These are phyloP conservation scores for Yarrowia galli DNA, from an alignment of 1,139 yeast species.

Conservation along the genomic window DNA sequence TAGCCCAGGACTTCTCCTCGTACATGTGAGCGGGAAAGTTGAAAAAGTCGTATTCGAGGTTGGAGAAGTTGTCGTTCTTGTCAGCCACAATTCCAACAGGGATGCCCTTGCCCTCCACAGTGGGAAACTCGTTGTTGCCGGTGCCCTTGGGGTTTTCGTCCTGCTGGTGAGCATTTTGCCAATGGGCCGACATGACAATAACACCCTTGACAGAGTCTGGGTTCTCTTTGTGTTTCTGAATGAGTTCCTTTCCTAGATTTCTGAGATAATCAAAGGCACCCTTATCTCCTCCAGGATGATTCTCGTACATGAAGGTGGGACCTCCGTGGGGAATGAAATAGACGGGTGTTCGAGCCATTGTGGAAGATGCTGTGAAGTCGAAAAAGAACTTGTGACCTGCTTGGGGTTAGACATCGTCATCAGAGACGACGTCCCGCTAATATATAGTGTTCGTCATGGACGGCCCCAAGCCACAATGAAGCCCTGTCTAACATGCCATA, in stretches of 20 bases:
- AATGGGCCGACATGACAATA: conserved; percentile 75
- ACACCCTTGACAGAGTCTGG: conserved; percentile 60
- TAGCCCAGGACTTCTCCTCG: conserved; percentile 63
- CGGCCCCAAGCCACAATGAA: conserved; percentile 26
- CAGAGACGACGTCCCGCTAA: not conserved
- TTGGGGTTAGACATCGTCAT: not conserved
- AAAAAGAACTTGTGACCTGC: not conserved
- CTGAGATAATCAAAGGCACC: conserved; percentile 67
- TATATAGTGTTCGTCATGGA: conserved; percentile 15
- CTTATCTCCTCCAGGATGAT: conserved; percentile 51
- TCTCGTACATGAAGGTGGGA: conserved; percentile 70
- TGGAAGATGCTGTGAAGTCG: not conserved
- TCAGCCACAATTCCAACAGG: conserved; percentile 30
- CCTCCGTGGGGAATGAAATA: conserved; percentile 81
- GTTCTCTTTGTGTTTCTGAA: conserved; percentile 45
- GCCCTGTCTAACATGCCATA: not conserved
- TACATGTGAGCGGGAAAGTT: conserved; percentile 74
- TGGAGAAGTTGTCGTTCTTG: conserved; percentile 9
- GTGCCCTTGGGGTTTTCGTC: conserved; percentile 32
- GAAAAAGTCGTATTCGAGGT: conserved; percentile 71
- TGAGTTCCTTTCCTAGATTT: conserved; percentile 60
- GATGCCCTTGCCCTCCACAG: conserved; percentile 16
- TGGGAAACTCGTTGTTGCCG: conserved; percentile 18
- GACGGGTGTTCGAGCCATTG: conserved; percentile 55
- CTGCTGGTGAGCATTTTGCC: conserved; percentile 56